Percentiles rank a stretch among this genome's conserved stretches.
These are phyloP conservation scores for Fusarium annulatum DNA, from an alignment of 2,329 filamentous ascomycete genomes.

Conservation along the genomic window DNA sequence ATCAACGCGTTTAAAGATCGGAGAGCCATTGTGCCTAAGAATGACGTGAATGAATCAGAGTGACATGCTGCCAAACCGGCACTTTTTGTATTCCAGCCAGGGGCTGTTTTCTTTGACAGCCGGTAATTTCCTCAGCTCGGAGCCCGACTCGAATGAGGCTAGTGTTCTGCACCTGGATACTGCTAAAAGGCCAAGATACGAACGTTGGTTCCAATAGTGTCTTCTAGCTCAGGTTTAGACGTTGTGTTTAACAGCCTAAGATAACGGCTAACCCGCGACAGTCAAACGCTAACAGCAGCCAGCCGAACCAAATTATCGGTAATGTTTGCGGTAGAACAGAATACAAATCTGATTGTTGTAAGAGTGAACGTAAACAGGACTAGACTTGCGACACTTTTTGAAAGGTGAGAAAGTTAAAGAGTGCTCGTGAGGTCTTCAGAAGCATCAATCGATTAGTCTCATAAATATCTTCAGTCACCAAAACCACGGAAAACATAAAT, in stretches of 20 bases:
- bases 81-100: not conserved
- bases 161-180: not conserved
- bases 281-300: not conserved
- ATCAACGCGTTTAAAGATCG: not conserved
- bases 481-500: accelerated
- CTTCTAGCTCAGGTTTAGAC: not conserved
- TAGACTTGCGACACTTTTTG: accelerated
- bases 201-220: not conserved
- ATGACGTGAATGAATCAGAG: not conserved
- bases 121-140: not conserved
- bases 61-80: not conserved
- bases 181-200: not conserved
- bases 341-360: not conserved
- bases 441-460: not conserved
- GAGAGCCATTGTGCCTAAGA: not conserved
- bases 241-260: not conserved
- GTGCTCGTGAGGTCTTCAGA: not conserved
- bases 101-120: not conserved
- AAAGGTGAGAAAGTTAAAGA: not conserved
- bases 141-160: not conserved
- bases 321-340: not conserved
- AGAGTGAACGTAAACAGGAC: not conserved
- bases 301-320: not conserved
- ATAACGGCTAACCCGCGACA: not conserved
- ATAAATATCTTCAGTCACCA: not conserved